Evolutionary conservation across 1,139 yeast genomes (phyloP).

Genomic region (Saccharomyces hybrid): DNA sequence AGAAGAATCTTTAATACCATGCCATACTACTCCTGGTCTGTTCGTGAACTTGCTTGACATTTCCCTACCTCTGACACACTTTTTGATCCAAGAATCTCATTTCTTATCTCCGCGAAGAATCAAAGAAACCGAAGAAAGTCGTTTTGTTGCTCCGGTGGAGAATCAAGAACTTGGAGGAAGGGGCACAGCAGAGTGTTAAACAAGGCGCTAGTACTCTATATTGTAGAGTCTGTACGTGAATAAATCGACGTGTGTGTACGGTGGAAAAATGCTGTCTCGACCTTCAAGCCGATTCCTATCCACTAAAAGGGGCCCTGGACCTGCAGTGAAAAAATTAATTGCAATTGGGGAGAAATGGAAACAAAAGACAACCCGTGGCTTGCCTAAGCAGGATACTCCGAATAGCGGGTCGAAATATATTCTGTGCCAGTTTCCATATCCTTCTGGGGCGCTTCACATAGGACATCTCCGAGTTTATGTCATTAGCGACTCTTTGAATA

Average conservation of each 20-base stretch:
- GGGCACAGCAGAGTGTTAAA: neutral
- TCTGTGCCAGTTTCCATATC: conserved; percentile 91
- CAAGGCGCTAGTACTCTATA: neutral
- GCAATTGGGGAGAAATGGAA: conserved; percentile 27
- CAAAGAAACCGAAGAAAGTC: neutral
- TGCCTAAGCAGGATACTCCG: conserved; percentile 1
- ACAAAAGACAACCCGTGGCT: conserved; percentile 18
- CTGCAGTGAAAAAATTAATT: conserved; percentile 7
- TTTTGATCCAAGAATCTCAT: neutral
- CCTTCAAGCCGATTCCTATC: neutral
- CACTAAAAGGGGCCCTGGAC: neutral
- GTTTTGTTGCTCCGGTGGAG: neutral
- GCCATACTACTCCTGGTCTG: neutral
- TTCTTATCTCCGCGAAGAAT: neutral
- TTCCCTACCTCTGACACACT: neutral
- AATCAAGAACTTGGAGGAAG: neutral
- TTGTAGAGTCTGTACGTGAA: neutral
- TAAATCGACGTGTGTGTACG: neutral
- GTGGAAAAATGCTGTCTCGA: neutral
- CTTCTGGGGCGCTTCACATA: conserved; percentile 85
- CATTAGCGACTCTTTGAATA: conserved; percentile 73
- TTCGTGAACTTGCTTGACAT: neutral
- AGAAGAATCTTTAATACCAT: neutral
- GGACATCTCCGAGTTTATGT: conserved; percentile 93
- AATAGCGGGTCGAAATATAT: conserved; percentile 38